Evolutionary conservation across 2,329 filamentous ascomycete genomes (phyloP).

Genomic region (Apiospora rasikravindrae): DNA sequence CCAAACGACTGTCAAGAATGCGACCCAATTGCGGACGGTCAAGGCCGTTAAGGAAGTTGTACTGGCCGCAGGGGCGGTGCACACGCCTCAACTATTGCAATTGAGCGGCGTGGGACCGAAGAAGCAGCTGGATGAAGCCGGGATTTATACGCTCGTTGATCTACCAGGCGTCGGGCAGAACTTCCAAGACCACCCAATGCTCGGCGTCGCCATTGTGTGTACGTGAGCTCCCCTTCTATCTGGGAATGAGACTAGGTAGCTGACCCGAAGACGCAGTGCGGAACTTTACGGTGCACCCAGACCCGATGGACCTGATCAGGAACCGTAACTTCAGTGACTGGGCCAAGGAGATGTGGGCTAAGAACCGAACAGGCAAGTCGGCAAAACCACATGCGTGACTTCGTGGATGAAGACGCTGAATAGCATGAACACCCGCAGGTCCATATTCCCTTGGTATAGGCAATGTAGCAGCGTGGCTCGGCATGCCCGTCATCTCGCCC

Average conservation of each 20-base stretch:
- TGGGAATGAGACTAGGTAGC: conserved; percentile 30
- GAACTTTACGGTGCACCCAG: conserved; percentile 22
- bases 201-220: neutral
- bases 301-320: conserved; percentile 9
- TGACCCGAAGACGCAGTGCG: conserved; percentile 39
- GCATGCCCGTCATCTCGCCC: conserved; percentile 41
- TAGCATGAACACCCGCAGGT: conserved; percentile 32
- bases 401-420: too few species aligned
- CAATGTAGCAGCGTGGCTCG: conserved; percentile 14
- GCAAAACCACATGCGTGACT: neutral
- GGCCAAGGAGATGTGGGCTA: conserved; percentile 16
- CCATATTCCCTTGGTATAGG: conserved; percentile 15
- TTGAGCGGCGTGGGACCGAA: conserved; percentile 41
- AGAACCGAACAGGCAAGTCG: conserved; percentile 31
- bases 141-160: conserved; percentile 22
- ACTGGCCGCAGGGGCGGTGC: conserved; percentile 32
- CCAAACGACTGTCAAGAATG: neutral
- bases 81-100: conserved; percentile 44
- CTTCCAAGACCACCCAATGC: conserved; percentile 31
- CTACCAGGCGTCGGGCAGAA: conserved; percentile 30
- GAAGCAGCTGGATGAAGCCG: conserved; percentile 23
- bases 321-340: conserved; percentile 15
- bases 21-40: neutral
- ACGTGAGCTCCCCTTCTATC: conserved; percentile 30
- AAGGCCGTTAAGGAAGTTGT: conserved; percentile 33